Conservation (phyloP, 352 stramenopile species). For the Halophytophthora batemanensis region DNA sequence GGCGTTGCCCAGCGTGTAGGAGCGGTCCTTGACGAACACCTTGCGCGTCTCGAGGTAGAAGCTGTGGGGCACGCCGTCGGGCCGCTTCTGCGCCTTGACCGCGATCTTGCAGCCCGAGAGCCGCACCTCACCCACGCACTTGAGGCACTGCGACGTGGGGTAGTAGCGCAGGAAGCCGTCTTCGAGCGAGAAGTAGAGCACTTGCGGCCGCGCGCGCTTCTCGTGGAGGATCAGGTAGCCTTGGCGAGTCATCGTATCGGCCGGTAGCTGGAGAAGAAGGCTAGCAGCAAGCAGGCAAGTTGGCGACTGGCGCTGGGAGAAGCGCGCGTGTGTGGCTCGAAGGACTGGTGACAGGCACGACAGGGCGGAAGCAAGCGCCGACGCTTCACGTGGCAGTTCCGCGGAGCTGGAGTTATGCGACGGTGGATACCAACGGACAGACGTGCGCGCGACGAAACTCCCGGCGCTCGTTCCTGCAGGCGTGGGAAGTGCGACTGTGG, state of each 20-base stretch:
- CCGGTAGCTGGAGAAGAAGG: background rate
- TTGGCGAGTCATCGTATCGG: slow-evolving; percentile 62
- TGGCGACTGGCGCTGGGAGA: slow-evolving; percentile 15
- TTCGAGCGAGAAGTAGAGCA: slow-evolving; percentile 79
- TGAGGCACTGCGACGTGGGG: slow-evolving; percentile 27
- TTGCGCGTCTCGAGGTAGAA: slow-evolving; percentile 84
- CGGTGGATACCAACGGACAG: too few species aligned
- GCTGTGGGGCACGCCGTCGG: slow-evolving; percentile 62
- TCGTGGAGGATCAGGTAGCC: slow-evolving; percentile 78
- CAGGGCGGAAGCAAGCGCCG: too few species aligned
- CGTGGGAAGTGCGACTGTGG: too few species aligned
- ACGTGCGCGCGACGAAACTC: too few species aligned
- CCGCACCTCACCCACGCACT: slow-evolving; percentile 57
- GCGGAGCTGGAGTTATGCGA: too few species aligned
- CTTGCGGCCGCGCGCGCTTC: slow-evolving; percentile 42
- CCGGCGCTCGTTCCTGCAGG: too few species aligned
- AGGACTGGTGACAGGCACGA: too few species aligned
- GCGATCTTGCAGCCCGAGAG: slow-evolving; percentile 83
- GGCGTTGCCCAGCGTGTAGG: slow-evolving; percentile 69
- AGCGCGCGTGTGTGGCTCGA: background rate
- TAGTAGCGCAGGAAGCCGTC: slow-evolving; percentile 81
- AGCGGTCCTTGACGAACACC: slow-evolving; percentile 82
- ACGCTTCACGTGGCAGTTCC: too few species aligned
- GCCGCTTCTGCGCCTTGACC: slow-evolving; percentile 76
- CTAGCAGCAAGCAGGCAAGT: slow-evolving; percentile 8